These are phyloP conservation scores for Lactifluus volemus DNA, from an alignment of 768 basidiomycete species.

Conservation along the genomic window DNA sequence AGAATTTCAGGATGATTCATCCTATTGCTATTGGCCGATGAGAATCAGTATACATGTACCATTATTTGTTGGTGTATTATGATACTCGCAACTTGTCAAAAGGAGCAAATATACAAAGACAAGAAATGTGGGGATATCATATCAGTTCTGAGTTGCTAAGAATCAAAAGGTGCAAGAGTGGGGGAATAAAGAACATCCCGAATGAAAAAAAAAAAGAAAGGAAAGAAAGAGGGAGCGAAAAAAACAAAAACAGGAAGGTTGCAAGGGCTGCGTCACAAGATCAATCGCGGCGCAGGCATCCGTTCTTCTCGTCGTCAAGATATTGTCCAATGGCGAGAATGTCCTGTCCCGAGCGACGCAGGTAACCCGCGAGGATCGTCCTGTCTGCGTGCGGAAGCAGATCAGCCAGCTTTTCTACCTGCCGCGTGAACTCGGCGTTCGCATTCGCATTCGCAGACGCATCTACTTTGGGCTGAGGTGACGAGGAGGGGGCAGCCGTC, in stretches of 20 bases:
- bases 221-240: not conserved
- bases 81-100: not conserved
- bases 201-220: not conserved
- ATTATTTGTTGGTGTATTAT: constrained; percentile 9
- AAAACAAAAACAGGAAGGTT: not conserved
- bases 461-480: constrained; percentile 1
- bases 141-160: not conserved
- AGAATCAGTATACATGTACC: constrained; percentile 3
- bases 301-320: constrained; percentile 76
- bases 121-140: constrained; percentile 2
- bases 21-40: not conserved
- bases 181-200: not conserved
- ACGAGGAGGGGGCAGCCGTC: not conserved
- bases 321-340: constrained; percentile 83
- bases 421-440: constrained; percentile 46
- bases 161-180: not conserved
- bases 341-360: constrained; percentile 68
- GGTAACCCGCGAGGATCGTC: constrained; percentile 56
- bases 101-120: not conserved
- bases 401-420: constrained; percentile 63
- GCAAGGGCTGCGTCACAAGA: constrained; percentile 10
- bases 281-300: constrained; percentile 37
- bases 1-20: not conserved
- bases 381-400: constrained; percentile 69
- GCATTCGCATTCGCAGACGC: not conserved